Base-by-base conservation (phyloP, 176 grass and related monocot species). In the Tillandsia leiboldiana region DNA sequence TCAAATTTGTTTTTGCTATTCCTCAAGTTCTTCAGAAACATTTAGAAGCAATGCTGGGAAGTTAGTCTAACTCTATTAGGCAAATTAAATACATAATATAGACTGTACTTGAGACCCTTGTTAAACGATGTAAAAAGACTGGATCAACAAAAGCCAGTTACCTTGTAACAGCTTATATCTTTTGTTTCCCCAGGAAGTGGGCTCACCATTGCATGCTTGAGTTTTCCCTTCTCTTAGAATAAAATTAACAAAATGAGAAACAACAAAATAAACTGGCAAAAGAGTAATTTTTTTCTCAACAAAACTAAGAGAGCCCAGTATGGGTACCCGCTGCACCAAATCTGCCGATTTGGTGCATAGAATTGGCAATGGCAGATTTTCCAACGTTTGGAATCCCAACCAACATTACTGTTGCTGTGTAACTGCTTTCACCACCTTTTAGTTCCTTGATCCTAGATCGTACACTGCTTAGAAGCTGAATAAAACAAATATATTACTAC, bases 311-410 rank as follows among this genome's bases (percentile, higher is more conserved):
- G 2, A 50, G 65, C n/a, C 27, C 49, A 53, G 11, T 48, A 63
- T 51, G 65, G n/a, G 70, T 78, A 87, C 84, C 91, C 85, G 76
- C 71, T 70, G 91, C 84, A 1, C 47, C 73, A 68, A 87, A 78
- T 73, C 91, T 90, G 51, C 87, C 91, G 75, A 87, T 85, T 79
- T 85, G 82, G 75, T 90, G 91, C 81, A 90, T 83, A 0, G 62
- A 72, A 58, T 90, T 90, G 71, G 73, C 64, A 1, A 96, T 83
- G 49, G 87, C 73, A 6, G 87, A 96, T 63, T 90, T 96, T 28
- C 91, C 91, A 70, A 90, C 87, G 50, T 96, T 96, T 22, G 87
- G 91, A 63, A 96, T 83, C 26, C 87, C 91, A 10, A 82, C 84
- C 51, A 90, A 74, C 62, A 96, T 79, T 50, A 90, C 73, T 5